phyloP scores from a whole-genome alignment of 257 asterid species.

The Rehmannia glutinosa region DNA sequence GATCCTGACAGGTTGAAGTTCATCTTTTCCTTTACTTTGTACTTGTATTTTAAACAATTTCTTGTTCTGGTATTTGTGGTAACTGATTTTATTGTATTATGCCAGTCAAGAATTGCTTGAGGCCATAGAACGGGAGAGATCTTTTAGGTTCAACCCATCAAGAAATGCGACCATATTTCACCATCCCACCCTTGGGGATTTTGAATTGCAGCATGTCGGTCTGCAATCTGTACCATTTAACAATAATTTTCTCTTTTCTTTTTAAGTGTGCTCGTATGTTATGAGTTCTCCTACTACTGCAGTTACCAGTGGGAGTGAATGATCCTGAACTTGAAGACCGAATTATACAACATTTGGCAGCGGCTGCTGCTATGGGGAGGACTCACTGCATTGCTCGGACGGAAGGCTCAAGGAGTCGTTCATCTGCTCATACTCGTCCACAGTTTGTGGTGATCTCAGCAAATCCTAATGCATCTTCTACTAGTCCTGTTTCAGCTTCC shows the following conservation, averaged over 20 bases:
- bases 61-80: conserved; percentile 2
- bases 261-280: conserved; percentile 2
- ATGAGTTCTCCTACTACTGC: conserved; percentile 14
- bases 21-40: conserved; percentile 3
- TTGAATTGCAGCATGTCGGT: conserved; percentile 59
- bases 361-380: conserved; percentile 83
- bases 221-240: not conserved
- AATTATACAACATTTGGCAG: conserved; percentile 77
- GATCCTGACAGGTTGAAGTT: conserved; percentile 56
- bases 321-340: conserved; percentile 66
- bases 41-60: not conserved
- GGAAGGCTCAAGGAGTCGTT: conserved; percentile 48
- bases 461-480: conserved; percentile 36
- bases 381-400: conserved; percentile 47
- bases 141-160: conserved; percentile 41
- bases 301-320: conserved; percentile 56
- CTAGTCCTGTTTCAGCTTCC: too few relatives aligned
- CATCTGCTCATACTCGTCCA: conserved; percentile 46
- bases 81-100: not conserved
- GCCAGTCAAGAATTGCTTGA: conserved; percentile 84
- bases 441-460: conserved; percentile 47
- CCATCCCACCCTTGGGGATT: conserved; percentile 58
- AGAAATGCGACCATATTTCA: conserved; percentile 54
- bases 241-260: not conserved
- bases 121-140: conserved; percentile 68